Base-by-base conservation (phyloP, 1,284 basidiomycete species). In the Athelia sp. region DNA sequence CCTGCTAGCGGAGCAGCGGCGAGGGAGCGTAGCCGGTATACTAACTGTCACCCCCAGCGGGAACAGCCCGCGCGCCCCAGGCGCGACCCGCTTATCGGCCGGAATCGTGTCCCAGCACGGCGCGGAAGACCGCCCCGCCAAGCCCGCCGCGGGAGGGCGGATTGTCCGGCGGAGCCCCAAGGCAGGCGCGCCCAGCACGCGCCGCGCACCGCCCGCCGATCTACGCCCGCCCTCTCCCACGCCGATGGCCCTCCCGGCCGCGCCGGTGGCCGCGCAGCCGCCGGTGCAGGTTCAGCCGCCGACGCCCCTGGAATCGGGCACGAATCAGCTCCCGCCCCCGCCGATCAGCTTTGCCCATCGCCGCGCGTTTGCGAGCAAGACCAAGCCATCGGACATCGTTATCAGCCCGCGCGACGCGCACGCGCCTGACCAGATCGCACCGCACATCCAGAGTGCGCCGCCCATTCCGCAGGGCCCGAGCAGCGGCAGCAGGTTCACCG, bases 341-440 rank as follows among this genome's bases (percentile, higher is more conserved):
- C 78, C 85, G 18, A 87, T 84, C 61, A 87, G 84, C 64, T 88
- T 89, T 64, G 82, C 84, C 17, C 75, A 77, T 32, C 82, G 86
- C 46, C 78, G 85, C 42, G 82, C 85, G 6, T 78, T 6, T 9
- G 68, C 68, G 15, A 71, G 68, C 23, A 84, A 80, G 66, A 82
- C 72, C 65, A 89, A 87, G 62, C 86, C 86, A 0, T 86, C 87
- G 2, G 87, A 89, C 60, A 83, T 88, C 52, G 60, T 87, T 54
- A 87, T 89, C 68, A 84, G 79, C 56, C 85, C 86, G 4, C 69
- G 82, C 45, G 81, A 82, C 51, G 60, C 72, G 0, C 75, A 77
- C 36, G 73, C 76, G 0, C 64, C 67, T 4, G 77, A 82, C 56
- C 74, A 78, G 49, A 66, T 83, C 29, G 76, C 77, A 46, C 85